Evolutionary conservation across 441 rosid species (phyloP), one percentile per base, ranked within the genome.

Genomic region (Gossypium davidsonii): DNA sequence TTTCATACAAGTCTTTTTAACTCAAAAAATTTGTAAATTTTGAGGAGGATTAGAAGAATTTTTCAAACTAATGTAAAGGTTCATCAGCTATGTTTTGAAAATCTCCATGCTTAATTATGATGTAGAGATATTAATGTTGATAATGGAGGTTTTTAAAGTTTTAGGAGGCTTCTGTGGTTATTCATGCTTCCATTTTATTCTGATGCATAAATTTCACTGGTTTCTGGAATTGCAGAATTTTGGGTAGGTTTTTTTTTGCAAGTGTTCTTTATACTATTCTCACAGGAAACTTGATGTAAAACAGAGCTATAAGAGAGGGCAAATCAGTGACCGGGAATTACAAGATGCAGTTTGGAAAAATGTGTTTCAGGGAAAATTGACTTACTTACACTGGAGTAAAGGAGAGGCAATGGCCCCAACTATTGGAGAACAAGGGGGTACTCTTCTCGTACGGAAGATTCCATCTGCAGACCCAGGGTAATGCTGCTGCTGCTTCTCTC

Each of bases 361-460:
- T 81, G 52, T 93, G 15, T 83, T 95, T 77, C 86, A 83, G 69
- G 98, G 96, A 25, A 93, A 79, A 75, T 74, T 95, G 81, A 93
- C 97, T 18, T 95, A 76, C 77, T 79, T 91, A 68, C 94, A 89
- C 72, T 85, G 93, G 79, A 83, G 70, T 73, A 91, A 88, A 85
- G 97, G 90, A 75, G 83, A 60, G 72, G 89, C 87, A 28, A 91
- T 94, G 94, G 72, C 86, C 67, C 91, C 94, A 20, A 80, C 89
- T 73, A 71, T 83, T 21, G 91, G 89, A 73, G 83, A 75, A 20
- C 76, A 86, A 70, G 90, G 90, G 18, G 89, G 90, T 72, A 88
- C 97, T n/a, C 95, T 91, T 81, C 97, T 95, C 6, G 81, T 95
- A 49, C 90, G 99, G 68, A 95, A 91, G 79, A 79, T 95, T 81